A percentile compares a stretch with the other conserved stretches of the same genome.
phyloP scores from a whole-genome alignment of 805 yeast genomes.

The Candida anglica region DNA sequence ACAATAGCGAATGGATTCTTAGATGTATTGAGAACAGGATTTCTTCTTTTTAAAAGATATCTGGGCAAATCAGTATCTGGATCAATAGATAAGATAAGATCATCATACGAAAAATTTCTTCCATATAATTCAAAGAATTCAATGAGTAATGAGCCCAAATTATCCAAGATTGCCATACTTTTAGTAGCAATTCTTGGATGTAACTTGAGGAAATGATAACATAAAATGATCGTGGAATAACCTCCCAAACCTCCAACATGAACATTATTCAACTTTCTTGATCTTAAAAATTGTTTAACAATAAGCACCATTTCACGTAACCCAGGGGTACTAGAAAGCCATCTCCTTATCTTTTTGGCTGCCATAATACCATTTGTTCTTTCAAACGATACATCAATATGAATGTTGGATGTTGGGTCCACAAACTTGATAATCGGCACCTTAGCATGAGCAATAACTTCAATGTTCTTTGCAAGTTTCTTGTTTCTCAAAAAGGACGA shows the following conservation, averaged over 20 bases:
- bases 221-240: slow-evolving; percentile 84
- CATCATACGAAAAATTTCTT: slow-evolving; percentile 79
- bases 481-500: slow-evolving; percentile 63
- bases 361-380: slow-evolving; percentile 79
- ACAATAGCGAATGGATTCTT: slow-evolving; percentile 62
- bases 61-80: slow-evolving; percentile 49
- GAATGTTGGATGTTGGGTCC: slow-evolving; percentile 65
- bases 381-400: slow-evolving; percentile 89
- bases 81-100: slow-evolving; percentile 64
- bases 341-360: slow-evolving; percentile 68
- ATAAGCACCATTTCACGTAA: slow-evolving; percentile 77
- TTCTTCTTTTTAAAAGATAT: slow-evolving; percentile 56
- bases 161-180: slow-evolving; percentile 63
- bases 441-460: slow-evolving; percentile 84
- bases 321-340: slow-evolving; percentile 75
- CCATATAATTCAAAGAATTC: slow-evolving; percentile 95
- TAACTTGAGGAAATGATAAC: slow-evolving; percentile 67
- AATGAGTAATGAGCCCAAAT: slow-evolving; percentile 79
- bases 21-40: slow-evolving; percentile 47
- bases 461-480: slow-evolving; percentile 65
- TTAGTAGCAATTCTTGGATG: slow-evolving; percentile 76
- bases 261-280: slow-evolving; percentile 77
- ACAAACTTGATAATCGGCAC: slow-evolving; percentile 93
- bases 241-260: slow-evolving; percentile 96
- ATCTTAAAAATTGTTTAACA: slow-evolving; percentile 78